Conservation (phyloP, 169 alveolate species). For the Plasmodium gallinaceum region DNA sequence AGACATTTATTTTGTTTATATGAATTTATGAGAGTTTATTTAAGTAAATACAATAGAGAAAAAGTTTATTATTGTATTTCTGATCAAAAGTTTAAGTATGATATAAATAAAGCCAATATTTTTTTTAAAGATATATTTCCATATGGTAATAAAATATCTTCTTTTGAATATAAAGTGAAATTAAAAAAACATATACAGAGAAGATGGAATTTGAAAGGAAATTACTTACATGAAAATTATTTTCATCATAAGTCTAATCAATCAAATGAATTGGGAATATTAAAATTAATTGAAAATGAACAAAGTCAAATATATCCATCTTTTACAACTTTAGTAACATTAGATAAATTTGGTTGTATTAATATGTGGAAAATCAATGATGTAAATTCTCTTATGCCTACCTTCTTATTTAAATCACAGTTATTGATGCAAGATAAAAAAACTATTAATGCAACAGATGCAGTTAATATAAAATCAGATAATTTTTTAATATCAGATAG, state of each 20-base stretch:
- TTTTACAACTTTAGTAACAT: slow-evolving; percentile 26
- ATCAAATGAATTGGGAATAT: not conserved
- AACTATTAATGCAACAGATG: slow-evolving; percentile 11
- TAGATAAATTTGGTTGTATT: slow-evolving; percentile 61
- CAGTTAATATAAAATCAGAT: slow-evolving; percentile 17
- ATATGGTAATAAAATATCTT: slow-evolving; percentile 58
- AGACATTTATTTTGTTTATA: slow-evolving; percentile 54
- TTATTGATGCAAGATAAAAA: not conserved
- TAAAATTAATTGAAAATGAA: slow-evolving; percentile 48
- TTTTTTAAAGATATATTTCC: slow-evolving; percentile 46
- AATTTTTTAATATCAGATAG: slow-evolving; percentile 18
- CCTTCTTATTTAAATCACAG: slow-evolving; percentile 17
- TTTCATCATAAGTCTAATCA: slow-evolving; percentile 26
- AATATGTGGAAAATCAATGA: slow-evolving; percentile 55
- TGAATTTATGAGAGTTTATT: slow-evolving; percentile 51
- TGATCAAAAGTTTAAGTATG: slow-evolving; percentile 28
- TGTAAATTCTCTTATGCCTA: slow-evolving; percentile 43
- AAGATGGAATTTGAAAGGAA: slow-evolving; percentile 73
- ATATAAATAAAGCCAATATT: not conserved
- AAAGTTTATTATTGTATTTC: slow-evolving; percentile 32
- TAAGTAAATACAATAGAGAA: slow-evolving; percentile 58
- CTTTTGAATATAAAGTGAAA: slow-evolving; percentile 57
- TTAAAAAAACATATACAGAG: slow-evolving; percentile 63
- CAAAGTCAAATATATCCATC: slow-evolving; percentile 49
- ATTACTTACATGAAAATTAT: slow-evolving; percentile 69